phyloP scores from a whole-genome alignment of 345 rosid species.

The Gossypium herbaceum region DNA sequence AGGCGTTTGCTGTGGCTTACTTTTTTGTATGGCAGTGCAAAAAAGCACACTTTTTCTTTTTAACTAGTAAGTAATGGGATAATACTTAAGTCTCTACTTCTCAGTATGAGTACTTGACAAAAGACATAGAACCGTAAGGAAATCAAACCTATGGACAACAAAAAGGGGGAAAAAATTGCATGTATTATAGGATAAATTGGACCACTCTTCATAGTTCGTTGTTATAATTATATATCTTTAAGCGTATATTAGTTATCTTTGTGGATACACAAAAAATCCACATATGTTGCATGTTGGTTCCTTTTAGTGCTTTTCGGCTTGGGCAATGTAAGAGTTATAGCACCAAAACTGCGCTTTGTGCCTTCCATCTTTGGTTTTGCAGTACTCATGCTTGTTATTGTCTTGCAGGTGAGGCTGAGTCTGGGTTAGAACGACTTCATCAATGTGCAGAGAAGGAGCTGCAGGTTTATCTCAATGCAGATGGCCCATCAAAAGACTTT shows the following conservation, averaged over 20 bases:
- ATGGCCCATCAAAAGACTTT: conserved; percentile 66
- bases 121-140: neutral
- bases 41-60: neutral
- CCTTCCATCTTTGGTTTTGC: neutral
- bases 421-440: conserved; percentile 86
- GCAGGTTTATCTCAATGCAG: conserved; percentile 43
- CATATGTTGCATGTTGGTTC: neutral
- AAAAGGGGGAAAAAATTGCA: neutral
- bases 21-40: neutral
- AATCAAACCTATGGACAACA: neutral
- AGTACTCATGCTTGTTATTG: neutral
- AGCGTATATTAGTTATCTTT: neutral
- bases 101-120: neutral
- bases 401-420: conserved; percentile 74
- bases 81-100: neutral
- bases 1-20: neutral
- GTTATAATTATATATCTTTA: neutral
- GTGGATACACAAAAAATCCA: neutral
- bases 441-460: conserved; percentile 90
- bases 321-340: neutral
- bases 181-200: neutral
- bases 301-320: neutral
- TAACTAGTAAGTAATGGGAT: neutral
- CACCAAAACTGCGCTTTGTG: neutral
- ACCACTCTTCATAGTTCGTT: neutral